A percentile compares a stretch with the other conserved stretches of the same genome.
Conservation (phyloP, 2,329 filamentous ascomycete species). For the Raffaelea albimanens region DNA sequence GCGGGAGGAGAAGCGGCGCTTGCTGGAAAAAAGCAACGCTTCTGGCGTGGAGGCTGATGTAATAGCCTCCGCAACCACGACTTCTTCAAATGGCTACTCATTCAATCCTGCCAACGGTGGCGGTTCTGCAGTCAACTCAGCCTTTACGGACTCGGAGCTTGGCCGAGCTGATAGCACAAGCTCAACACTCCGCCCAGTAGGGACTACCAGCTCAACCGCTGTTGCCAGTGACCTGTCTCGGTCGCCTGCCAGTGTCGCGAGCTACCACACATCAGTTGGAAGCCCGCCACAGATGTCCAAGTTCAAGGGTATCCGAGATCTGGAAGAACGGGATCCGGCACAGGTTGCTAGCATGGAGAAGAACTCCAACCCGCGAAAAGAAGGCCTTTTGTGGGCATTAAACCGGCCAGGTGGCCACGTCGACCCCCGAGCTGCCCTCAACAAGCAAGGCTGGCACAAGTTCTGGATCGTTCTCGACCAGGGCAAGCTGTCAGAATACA, state of each 20-base stretch:
- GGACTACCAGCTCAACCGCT: conserved; percentile 32
- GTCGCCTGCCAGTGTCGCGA: conserved; percentile 46
- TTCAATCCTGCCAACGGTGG: not conserved
- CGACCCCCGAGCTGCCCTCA: conserved; percentile 77
- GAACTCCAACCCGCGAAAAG: conserved; percentile 67
- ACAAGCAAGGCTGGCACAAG: conserved; percentile 99
- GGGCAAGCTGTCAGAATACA: conserved; percentile 94
- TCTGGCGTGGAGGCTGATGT: conserved; percentile 37
- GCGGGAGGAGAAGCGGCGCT: conserved; percentile 84
- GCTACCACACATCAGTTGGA: conserved; percentile 29
- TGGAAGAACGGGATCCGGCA: conserved; percentile 71
- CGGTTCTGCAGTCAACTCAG: conserved; percentile 15
- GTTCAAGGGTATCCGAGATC: conserved; percentile 87
- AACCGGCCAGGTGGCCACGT: conserved; percentile 90
- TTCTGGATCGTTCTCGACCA: conserved; percentile 99
- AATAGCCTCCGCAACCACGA: not conserved
- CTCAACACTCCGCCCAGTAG: conserved; percentile 51
- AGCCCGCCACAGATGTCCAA: conserved; percentile 47
- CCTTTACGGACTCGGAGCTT: conserved; percentile 57
- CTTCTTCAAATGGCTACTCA: not conserved
- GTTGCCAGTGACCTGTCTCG: conserved; percentile 37
- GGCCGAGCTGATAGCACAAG: conserved; percentile 65
- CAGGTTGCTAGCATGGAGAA: conserved; percentile 44
- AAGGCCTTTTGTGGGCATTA: conserved; percentile 89
- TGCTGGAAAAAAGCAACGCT: conserved; percentile 79